A percentile compares a stretch with the other conserved stretches of the same genome.
Conservation (phyloP, 2,329 filamentous ascomycete species). For the Canariomyces notabilis region DNA sequence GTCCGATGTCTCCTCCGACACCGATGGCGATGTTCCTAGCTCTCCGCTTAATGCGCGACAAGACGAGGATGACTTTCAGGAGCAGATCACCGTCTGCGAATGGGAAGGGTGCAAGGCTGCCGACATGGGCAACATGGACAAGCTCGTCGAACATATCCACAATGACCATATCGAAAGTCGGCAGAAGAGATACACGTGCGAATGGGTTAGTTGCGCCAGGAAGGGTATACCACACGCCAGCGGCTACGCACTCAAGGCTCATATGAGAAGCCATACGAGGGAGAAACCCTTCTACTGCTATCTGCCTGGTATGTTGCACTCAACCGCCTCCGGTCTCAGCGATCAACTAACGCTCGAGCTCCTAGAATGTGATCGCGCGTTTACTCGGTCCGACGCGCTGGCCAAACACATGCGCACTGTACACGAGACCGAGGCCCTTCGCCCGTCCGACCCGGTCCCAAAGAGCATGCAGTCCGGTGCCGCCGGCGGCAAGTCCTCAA, state of each 20-base stretch:
- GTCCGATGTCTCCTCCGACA: constrained; percentile 83
- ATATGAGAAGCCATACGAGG: constrained; percentile 95
- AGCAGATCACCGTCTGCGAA: constrained; percentile 71
- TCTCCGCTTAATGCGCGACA: constrained; percentile 62
- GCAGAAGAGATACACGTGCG: constrained; percentile 96
- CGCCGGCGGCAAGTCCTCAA: constrained; percentile 42
- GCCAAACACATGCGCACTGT: constrained; percentile 99
- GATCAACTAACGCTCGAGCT: constrained; percentile 19
- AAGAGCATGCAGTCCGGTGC: constrained; percentile 56
- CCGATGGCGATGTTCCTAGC: constrained; percentile 75
- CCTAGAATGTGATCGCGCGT: constrained; percentile 91
- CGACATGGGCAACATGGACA: constrained; percentile 75
- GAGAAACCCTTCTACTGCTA: constrained; percentile 99
- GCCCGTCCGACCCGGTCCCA: constrained; percentile 70
- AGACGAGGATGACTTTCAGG: constrained; percentile 70
- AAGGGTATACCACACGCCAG: constrained; percentile 92
- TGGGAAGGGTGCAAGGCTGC: constrained; percentile 72
- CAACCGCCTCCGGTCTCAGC: background rate
- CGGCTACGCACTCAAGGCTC: constrained; percentile 90
- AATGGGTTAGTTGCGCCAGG: constrained; percentile 84
- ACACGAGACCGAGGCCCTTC: constrained; percentile 89
- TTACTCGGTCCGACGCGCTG: constrained; percentile 90
- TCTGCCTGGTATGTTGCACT: constrained; percentile 69
- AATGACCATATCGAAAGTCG: constrained; percentile 89
- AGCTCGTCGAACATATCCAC: constrained; percentile 77